Conservation (phyloP, 2,329 filamentous ascomycete species). For the Bretziella fagacearum region DNA sequence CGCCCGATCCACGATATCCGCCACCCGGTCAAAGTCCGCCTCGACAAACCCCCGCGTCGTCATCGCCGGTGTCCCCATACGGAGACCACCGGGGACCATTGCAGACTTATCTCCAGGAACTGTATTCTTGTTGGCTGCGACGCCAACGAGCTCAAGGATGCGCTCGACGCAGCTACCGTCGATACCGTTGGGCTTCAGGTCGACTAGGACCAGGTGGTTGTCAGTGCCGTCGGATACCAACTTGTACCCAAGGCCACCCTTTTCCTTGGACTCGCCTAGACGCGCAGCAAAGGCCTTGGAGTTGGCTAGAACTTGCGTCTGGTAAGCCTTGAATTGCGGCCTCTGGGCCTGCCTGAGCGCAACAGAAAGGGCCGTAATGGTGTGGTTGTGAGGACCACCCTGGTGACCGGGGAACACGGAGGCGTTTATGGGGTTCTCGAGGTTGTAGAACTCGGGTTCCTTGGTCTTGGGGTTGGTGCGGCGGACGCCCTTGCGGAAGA, state of each 20-base stretch:
- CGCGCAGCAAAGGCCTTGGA: conserved; percentile 68
- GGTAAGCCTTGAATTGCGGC: conserved; percentile 82
- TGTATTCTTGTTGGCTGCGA: conserved; percentile 99
- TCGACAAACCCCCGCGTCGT: conserved; percentile 85
- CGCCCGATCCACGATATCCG: conserved; percentile 68
- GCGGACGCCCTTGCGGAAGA: conserved; percentile 86
- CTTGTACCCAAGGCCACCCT: conserved; percentile 66
- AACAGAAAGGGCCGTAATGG: conserved; percentile 86
- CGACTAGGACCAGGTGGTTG: conserved; percentile 87
- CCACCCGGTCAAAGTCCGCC: conserved; percentile 73
- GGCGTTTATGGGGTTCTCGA: conserved; percentile 84
- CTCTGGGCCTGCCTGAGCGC: conserved; percentile 85
- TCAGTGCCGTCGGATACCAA: conserved; percentile 90
- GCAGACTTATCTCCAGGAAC: conserved; percentile 91
- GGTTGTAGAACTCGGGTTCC: conserved; percentile 70
- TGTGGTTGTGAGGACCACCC: conserved; percentile 97
- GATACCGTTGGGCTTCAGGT: conserved; percentile 74
- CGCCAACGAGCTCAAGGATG: conserved; percentile 78
- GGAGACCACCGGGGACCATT: conserved; percentile 77
- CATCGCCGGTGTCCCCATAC: conserved; percentile 95
- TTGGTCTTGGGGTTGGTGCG: conserved; percentile 71
- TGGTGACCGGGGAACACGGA: conserved; percentile 98
- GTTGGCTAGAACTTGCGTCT: conserved; percentile 77
- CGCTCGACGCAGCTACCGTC: conserved; percentile 84
- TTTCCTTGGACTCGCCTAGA: conserved; percentile 49